phyloP scores from a whole-genome alignment of 768 basidiomycete genomes.

The Auricularia sp. region DNA sequence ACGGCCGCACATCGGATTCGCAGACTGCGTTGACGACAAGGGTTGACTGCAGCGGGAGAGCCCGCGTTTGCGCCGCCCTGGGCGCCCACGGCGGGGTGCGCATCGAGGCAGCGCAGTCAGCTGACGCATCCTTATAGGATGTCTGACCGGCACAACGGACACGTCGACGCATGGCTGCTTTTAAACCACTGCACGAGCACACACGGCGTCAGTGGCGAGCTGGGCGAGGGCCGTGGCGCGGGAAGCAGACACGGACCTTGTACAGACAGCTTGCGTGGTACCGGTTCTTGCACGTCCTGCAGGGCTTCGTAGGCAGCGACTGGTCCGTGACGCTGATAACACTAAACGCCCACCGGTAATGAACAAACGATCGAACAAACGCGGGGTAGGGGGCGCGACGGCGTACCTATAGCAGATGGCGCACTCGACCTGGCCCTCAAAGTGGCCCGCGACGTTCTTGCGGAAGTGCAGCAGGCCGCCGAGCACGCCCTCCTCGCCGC shows the following conservation, averaged over 20 bases:
- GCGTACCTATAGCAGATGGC: conserved; percentile 90
- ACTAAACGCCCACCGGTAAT: conserved; percentile 27
- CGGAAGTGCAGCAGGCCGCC: conserved; percentile 88
- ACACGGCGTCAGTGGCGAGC: not conserved
- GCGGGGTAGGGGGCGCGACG: conserved; percentile 17
- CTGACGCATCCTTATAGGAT: conserved; percentile 25
- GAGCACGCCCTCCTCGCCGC: conserved; percentile 77
- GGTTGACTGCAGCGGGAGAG: no score
- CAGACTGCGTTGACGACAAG: no score
- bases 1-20: no score
- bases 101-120: no score
- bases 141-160: conserved; percentile 83
- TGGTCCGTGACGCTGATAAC: conserved; percentile 88
- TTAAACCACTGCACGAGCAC: conserved; percentile 63
- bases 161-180: conserved; percentile 79
- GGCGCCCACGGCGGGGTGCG: no score
- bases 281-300: conserved; percentile 87
- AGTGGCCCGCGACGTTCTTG: conserved; percentile 86
- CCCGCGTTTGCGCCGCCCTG: no score
- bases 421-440: conserved; percentile 92
- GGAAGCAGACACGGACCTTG: conserved; percentile 42
- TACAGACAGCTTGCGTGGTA: conserved; percentile 90
- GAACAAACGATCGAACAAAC: not conserved
- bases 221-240: no score
- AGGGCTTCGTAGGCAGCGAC: conserved; percentile 78